Evolutionary conservation across 192 early-diverging fungal species (phyloP).

Genomic region (Spizellomyces sp.): DNA sequence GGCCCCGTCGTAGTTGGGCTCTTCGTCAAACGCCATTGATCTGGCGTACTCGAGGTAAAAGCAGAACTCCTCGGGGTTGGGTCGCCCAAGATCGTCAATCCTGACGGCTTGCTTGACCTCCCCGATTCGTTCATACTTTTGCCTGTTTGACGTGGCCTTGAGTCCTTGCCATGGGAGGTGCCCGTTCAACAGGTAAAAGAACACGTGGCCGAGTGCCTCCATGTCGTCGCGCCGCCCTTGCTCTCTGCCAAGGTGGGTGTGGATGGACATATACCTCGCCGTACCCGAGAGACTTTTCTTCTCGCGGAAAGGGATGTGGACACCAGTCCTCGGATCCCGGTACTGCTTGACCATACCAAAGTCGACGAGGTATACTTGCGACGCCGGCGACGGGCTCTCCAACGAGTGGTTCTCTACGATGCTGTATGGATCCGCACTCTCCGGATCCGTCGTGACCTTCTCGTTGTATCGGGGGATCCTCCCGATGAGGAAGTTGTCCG

Average conservation of each 20-base stretch:
- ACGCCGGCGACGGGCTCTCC: constrained; percentile 28
- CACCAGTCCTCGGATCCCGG: constrained; percentile 92
- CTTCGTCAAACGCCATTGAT: constrained; percentile 92
- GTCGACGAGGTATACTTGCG: constrained; percentile 86
- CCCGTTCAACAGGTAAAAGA: constrained; percentile 97
- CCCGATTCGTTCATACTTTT: constrained; percentile 99
- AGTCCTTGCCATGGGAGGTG: constrained; percentile 96
- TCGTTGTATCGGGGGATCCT: constrained; percentile 58
- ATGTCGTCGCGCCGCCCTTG: constrained; percentile 97
- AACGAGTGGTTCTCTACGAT: constrained; percentile 53
- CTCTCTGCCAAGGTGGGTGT: constrained; percentile 96
- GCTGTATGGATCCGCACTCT: constrained; percentile 36
- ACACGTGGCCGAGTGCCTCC: constrained; percentile 97
- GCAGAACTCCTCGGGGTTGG: constrained; percentile 90
- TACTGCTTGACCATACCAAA: constrained; percentile 99
- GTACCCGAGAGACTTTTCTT: constrained; percentile 93
- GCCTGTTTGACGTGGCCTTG: constrained; percentile 96
- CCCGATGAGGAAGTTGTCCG: constrained; percentile 97
- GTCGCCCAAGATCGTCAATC: constrained; percentile 86
- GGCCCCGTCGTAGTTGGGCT: constrained; percentile 96
- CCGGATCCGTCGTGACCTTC: constrained; percentile 21
- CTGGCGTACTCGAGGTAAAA: constrained; percentile 88
- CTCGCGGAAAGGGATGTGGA: constrained; percentile 98
- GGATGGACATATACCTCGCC: constrained; percentile 97
- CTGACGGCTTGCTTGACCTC: constrained; percentile 94